phyloP scores from a whole-genome alignment of 2,329 filamentous ascomycete species.

The Penicillium brevicompactum region DNA sequence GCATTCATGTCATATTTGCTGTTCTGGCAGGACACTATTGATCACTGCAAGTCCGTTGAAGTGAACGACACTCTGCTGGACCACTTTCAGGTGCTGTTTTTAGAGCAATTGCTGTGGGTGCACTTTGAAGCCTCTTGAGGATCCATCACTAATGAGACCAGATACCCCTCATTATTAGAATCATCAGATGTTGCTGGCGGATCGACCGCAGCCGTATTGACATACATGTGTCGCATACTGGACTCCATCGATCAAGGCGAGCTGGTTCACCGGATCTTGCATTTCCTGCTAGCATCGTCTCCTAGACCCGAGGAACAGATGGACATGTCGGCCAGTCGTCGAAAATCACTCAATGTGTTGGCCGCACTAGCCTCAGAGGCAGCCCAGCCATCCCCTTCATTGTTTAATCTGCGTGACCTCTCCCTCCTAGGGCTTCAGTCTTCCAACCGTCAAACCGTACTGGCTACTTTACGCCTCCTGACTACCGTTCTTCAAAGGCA shows the following conservation, averaged over 20 bases:
- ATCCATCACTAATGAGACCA: conserved; percentile 37
- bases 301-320: conserved; percentile 61
- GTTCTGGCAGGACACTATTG: conserved; percentile 98
- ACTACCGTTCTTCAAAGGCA: conserved; percentile 85
- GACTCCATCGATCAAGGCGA: conserved; percentile 91
- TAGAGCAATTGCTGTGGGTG: conserved; percentile 85
- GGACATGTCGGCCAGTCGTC: conserved; percentile 62
- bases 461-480: conserved; percentile 83
- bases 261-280: conserved; percentile 89
- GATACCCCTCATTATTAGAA: conserved; percentile 92
- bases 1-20: conserved; percentile 93
- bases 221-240: conserved; percentile 86
- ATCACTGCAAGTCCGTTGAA: conserved; percentile 89
- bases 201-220: conserved; percentile 92
- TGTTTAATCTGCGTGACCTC: conserved; percentile 93
- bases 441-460: conserved; percentile 82
- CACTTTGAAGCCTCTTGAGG: not conserved
- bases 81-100: conserved; percentile 94
- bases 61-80: conserved; percentile 92
- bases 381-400: conserved; percentile 75
- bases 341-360: conserved; percentile 86
- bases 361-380: conserved; percentile 75
- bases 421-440: conserved; percentile 84
- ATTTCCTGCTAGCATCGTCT: conserved; percentile 84
- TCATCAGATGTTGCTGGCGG: conserved; percentile 97